Evolutionary conservation across 345 rosid genomes (phyloP), one percentile per base, ranked within the genome.

Genomic region (Salix exigua): DNA sequence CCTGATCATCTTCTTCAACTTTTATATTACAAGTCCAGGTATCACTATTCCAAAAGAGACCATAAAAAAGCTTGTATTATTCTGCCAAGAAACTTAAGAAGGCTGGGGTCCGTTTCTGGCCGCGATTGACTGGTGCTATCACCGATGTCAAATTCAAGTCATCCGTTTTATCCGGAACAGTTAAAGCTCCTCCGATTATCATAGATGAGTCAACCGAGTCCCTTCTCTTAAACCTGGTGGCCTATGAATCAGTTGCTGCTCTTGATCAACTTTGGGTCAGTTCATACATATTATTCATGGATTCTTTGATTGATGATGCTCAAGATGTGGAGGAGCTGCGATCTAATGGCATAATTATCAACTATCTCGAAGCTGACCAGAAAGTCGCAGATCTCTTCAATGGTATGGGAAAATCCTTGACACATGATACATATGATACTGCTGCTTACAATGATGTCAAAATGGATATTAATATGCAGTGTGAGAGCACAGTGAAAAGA

Each of bases 251-350:
- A 70, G 70, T 74, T 3, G 61, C 73, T 46, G 48, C 42, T 18
- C 0, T 17, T 1, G 71, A 83, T 1, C 74, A 77, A 12, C 74
- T 62, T 1, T 66, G 10, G 17, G 53, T 81, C 60, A 68, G 72
- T 23, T 81, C 84, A 18, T 80, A 70, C 21, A 25, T 80, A 0
- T 77, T 60, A 42, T 50, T 77, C 18, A 28, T 81, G 67, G 85
- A 78, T 72, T 63, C 77, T 9, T 72, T 78, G 21, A 78, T 78
- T 10, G 75, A 75, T 17, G 26, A 69, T 4, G 62, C 82, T 1
- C 50, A 73, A n/a, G 80, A 82, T 55, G 82, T 82, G 2, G n/a
- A 65, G 58, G 61, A 35, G 23, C 25, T 82, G 35, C 42, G 80
- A 10, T 63, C 69, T 2, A 68, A 71, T 2, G 42, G 68, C 9